phyloP scores from a whole-genome alignment of 129 eudicot genomes.

The Ambrosia artemisiifolia region DNA sequence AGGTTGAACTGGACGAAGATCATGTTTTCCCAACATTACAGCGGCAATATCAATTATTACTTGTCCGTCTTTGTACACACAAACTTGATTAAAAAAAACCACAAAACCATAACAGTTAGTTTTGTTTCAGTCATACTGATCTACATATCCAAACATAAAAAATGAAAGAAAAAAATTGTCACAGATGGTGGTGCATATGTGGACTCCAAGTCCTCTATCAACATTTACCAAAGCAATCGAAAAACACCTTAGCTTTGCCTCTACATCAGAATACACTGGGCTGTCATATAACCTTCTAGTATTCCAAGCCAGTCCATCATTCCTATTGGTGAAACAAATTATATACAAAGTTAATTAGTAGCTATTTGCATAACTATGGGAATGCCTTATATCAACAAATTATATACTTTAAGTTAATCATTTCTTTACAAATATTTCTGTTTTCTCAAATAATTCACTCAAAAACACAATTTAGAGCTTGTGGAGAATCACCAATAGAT shows the following conservation, averaged over 20 bases:
- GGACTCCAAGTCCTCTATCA: conserved; percentile 87
- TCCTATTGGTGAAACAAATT: conserved; percentile 55
- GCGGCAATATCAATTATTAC: conserved; percentile 95
- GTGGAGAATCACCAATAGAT: no score
- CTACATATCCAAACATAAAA: background rate
- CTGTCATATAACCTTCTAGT: conserved; percentile 64
- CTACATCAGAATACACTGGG: conserved; percentile 77
- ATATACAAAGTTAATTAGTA: background rate
- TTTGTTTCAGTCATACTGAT: background rate
- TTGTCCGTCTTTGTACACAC: conserved; percentile 95
- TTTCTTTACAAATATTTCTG: no score
- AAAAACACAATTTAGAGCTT: no score
- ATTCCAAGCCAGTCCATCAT: conserved; percentile 58
- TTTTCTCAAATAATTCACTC: no score
- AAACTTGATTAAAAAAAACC: conserved; percentile 41
- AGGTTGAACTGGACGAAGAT: conserved; percentile 94
- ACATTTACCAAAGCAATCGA: conserved; percentile 77
- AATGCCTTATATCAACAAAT: no score
- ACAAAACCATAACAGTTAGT: background rate
- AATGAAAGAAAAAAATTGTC: background rate
- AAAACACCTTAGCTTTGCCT: conserved; percentile 65
- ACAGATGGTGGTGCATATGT: conserved; percentile 35
- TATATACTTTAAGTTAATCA: no score
- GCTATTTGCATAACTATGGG: no score
- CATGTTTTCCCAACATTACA: conserved; percentile 85